Evolutionary conservation across 2,329 filamentous ascomycete genomes (phyloP).

Genomic region (Chaetomiaceae sp.): DNA sequence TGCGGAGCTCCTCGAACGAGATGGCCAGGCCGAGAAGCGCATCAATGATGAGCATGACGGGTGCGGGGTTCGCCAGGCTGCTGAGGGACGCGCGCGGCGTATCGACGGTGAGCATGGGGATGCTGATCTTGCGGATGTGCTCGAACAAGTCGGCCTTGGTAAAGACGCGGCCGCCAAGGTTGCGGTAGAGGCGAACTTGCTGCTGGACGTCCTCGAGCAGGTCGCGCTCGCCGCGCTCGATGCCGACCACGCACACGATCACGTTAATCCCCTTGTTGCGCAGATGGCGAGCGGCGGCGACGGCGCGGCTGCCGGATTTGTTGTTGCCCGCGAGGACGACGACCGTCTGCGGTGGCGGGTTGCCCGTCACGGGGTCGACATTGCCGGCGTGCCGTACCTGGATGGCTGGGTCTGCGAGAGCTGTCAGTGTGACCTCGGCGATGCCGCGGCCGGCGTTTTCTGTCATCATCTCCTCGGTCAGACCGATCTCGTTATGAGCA

Average conservation of each 20-base stretch:
- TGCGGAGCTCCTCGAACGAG: constrained; percentile 82
- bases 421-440: constrained; percentile 72
- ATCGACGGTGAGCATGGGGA: constrained; percentile 35
- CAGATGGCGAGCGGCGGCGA: constrained; percentile 82
- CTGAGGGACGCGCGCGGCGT: constrained; percentile 33
- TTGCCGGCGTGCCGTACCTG: constrained; percentile 47
- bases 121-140: constrained; percentile 47
- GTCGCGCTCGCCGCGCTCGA: constrained; percentile 74
- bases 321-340: constrained; percentile 95
- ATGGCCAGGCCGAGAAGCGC: constrained; percentile 82
- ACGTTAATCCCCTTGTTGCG: constrained; percentile 78
- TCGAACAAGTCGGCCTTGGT: constrained; percentile 59
- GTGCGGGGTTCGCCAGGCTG: constrained; percentile 51
- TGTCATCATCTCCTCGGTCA: constrained; percentile 84
- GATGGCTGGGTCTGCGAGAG: constrained; percentile 60
- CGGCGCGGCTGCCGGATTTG: constrained; percentile 76
- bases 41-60: constrained; percentile 79
- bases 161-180: constrained; percentile 71
- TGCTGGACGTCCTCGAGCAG: constrained; percentile 74
- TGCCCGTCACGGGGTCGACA: constrained; percentile 29
- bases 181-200: constrained; percentile 79
- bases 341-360: constrained; percentile 38
- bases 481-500: constrained; percentile 77
- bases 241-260: constrained; percentile 76
- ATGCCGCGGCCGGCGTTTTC: constrained; percentile 89